Evolutionary conservation across 768 basidiomycete species (phyloP), one percentile per base, ranked within the genome.

Genomic region (Neoboletus magnificus): DNA sequence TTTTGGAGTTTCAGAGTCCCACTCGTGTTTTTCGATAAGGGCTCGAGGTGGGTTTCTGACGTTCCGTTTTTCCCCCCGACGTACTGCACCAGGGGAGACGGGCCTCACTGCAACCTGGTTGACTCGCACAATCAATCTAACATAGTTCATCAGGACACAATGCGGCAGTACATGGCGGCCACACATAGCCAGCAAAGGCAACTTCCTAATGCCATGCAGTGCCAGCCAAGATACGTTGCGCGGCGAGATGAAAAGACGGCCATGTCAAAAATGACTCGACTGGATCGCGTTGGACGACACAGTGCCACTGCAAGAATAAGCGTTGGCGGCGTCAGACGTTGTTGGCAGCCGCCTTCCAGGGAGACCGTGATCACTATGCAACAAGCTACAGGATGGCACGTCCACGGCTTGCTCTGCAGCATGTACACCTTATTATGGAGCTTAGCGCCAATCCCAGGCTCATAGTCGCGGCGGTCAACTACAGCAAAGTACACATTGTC

Each of bases 381-480:
- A 44, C 42, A 13, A 16, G n/a, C 39, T 30, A 68, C 65, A 66
- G 65, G 57, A 66, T 66, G 65, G 62, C 50, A 5, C 2, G 39
- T 22, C 39, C 13, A 29, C 52, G 50, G 50, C 39, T 53, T 35
- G 57, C 44, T 54, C n/a, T 52, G 4, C n/a, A 32, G 16, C 22
- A 16, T 30, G 13, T 47, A 30, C 27, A 15, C 15, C 18, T 8
- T 15, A 7, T 55, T 10, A 4, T 48, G 22, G 33, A 29, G n/a
- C 13, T n/a, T 6, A 23, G 54, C 56, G 44, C 16, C 35, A 37
- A 49, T 49, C 36, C 27, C 25, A 18, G 33, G 15, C n/a, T 13
- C 1, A 7, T 12, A 9, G 20, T 32, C 53, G 29, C 29, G 11
- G 22, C n/a, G 16, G 27, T 50, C 22, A 4, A 29, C 29, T 25